phyloP scores from a whole-genome alignment of 805 yeast genomes.

The Monosporozyma unispora region DNA sequence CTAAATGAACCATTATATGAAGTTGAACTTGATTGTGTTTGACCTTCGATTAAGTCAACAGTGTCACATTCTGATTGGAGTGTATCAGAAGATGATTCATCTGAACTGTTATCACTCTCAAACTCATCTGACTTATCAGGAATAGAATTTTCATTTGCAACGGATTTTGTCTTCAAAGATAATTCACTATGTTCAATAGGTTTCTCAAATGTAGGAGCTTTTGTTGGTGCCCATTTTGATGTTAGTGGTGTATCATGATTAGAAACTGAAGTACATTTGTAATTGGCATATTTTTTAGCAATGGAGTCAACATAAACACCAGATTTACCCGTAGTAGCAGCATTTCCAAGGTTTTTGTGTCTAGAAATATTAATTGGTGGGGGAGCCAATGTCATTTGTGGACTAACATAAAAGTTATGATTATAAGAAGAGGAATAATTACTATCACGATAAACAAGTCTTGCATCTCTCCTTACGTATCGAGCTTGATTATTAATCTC shows the following conservation, averaged over 20 bases:
- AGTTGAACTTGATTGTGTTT: conserved; percentile 11
- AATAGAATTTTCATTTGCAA: neutral
- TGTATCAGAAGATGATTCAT: neutral
- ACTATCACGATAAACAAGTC: conserved; percentile 10
- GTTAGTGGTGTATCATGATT: neutral
- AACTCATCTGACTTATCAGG: neutral
- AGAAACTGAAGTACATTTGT: conserved; percentile 19
- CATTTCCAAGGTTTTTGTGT: conserved; percentile 27
- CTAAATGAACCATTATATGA: conserved; percentile 24
- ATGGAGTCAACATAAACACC: conserved; percentile 2
- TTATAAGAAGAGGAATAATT: neutral
- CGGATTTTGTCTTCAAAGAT: neutral
- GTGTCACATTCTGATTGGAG: neutral
- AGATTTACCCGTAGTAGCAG: neutral
- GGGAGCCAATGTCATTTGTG: conserved; percentile 56
- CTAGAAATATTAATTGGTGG: conserved; percentile 64
- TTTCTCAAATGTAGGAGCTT: neutral
- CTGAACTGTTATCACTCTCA: neutral
- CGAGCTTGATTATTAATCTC: conserved; percentile 40
- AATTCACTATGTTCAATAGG: neutral
- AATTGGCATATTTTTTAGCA: conserved; percentile 1
- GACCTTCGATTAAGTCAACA: conserved; percentile 4
- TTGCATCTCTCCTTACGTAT: conserved; percentile 17
- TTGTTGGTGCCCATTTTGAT: neutral
- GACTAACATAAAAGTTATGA: conserved; percentile 17